Base-by-base conservation (phyloP, 352 stramenopile genomes). In the Phytophthora meadii region DNA sequence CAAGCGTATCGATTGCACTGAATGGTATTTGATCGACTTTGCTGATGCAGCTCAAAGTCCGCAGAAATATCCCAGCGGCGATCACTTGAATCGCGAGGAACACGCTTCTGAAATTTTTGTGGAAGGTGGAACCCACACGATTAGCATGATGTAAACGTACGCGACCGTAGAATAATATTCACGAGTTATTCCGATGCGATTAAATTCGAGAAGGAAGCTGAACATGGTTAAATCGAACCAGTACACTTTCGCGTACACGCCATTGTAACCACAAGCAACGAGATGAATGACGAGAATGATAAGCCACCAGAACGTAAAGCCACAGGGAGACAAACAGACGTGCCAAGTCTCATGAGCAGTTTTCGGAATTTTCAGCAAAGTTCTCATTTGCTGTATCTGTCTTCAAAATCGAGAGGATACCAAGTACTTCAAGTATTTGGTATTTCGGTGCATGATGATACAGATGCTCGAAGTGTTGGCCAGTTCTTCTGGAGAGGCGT, bases 231-330 rank as follows among this genome's bases (percentile, higher is more conserved):
- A 17, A 1, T 56, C 24, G 8, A 70, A 65, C 66, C 48, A 55
- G 50, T 74, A 74, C 22, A 74, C 61, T 8, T 62, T 55, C 4
- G 60, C 42, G 32, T 58, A 74, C 1, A 9, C 54, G 1, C 24
- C 15, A 32, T 66, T 70, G 54, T 70, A 67, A 0, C 14, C 59
- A 28, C 60, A 57, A 1, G 54, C 37, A 9, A 70, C 45, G 11
- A 56, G 14, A 66, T 70, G 54, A 0, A 70, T 15, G 0, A 0
- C 6, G 22, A 74, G 28, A n/a, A 74, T 50, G 10, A 44, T 5
- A 34, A 74, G 10, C 65, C 65, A 74, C 65, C 60, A 74, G 22
- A 65, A 61, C 5, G 50, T 32, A 42, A 70, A 74, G 5, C 48
- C 24, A 42, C 54, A 60, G 1, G 30, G 22, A 5, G 49, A 67